phyloP scores from a whole-genome alignment of 345 rosid species.

The Pistacia integerrima region DNA sequence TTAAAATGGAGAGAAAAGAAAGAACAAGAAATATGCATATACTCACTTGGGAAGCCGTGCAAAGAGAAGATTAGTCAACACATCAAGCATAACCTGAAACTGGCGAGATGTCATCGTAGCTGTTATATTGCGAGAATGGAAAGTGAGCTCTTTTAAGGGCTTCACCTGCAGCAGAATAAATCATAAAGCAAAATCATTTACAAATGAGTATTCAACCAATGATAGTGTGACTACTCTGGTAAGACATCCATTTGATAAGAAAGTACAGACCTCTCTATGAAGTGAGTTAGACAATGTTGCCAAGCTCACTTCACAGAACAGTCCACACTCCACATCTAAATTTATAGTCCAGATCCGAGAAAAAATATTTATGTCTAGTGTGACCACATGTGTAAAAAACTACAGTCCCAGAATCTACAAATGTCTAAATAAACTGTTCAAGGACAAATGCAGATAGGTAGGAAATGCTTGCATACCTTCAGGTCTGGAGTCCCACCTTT shows the following conservation, averaged over 20 bases:
- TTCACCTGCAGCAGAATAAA: conserved; percentile 65
- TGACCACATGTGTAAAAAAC: neutral
- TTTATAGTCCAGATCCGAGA: too few relatives aligned
- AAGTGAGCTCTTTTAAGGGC: conserved; percentile 93
- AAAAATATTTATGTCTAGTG: too few relatives aligned
- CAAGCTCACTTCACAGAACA: too few relatives aligned
- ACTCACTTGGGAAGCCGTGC: conserved; percentile 97
- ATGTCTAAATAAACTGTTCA: conserved; percentile 13
- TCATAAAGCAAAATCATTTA: conserved; percentile 19
- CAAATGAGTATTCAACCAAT: neutral
- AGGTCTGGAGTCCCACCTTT: conserved; percentile 96
- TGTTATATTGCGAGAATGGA: conserved; percentile 78
- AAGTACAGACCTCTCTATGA: too few relatives aligned
- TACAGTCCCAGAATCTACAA: neutral
- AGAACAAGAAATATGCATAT: conserved; percentile 21
- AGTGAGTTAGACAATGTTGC: too few relatives aligned
- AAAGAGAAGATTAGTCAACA: conserved; percentile 95
- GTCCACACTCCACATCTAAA: too few relatives aligned
- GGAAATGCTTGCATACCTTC: conserved; percentile 56
- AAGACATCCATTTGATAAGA: neutral
- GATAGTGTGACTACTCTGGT: neutral
- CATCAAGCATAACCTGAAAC: conserved; percentile 97
- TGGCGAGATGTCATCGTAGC: conserved; percentile 99
- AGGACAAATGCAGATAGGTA: neutral
- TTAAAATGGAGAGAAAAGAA: conserved; percentile 5